Conservation (phyloP, 305 asterid species). For the Euphrasia arctica region DNA sequence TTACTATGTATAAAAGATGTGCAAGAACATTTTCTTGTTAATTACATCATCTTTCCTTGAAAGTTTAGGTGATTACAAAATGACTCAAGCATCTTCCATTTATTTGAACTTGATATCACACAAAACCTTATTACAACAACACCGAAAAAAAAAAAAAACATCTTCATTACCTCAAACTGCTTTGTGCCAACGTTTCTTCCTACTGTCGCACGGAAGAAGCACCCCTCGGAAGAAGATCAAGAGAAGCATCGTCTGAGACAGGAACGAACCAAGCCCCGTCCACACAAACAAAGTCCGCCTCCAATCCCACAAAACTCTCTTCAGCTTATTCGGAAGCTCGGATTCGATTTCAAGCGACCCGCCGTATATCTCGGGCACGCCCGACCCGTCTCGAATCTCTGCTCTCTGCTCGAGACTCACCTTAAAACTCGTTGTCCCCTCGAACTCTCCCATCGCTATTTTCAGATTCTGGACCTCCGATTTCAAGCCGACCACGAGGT, state of each 20-base stretch:
- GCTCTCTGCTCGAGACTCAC: constrained; percentile 52
- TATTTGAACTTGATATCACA: constrained; percentile 6
- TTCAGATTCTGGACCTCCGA: constrained; percentile 53
- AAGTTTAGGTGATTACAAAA: no score
- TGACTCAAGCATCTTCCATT: no score
- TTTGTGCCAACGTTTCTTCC: neutral
- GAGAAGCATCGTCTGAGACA: constrained; percentile 32
- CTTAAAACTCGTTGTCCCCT: constrained; percentile 37
- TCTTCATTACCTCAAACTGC: no score
- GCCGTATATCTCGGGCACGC: constrained; percentile 57
- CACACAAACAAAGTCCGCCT: constrained; percentile 54
- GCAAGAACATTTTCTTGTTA: no score
- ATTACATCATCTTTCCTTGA: no score
- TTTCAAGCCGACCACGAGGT: constrained; percentile 49
- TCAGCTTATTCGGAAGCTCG: constrained; percentile 39
- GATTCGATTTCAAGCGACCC: constrained; percentile 49
- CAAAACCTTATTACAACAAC: constrained; percentile 2
- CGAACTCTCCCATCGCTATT: constrained; percentile 33
- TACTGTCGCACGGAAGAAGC: constrained; percentile 26
- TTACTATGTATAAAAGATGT: no score
- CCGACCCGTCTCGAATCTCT: constrained; percentile 41
- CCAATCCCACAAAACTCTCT: constrained; percentile 51
- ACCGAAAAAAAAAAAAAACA: neutral
- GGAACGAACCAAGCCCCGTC: constrained; percentile 37
- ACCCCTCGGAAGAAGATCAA: constrained; percentile 39